phyloP scores from a whole-genome alignment of 768 basidiomycete species.

The Rhodotorula babjevae region DNA sequence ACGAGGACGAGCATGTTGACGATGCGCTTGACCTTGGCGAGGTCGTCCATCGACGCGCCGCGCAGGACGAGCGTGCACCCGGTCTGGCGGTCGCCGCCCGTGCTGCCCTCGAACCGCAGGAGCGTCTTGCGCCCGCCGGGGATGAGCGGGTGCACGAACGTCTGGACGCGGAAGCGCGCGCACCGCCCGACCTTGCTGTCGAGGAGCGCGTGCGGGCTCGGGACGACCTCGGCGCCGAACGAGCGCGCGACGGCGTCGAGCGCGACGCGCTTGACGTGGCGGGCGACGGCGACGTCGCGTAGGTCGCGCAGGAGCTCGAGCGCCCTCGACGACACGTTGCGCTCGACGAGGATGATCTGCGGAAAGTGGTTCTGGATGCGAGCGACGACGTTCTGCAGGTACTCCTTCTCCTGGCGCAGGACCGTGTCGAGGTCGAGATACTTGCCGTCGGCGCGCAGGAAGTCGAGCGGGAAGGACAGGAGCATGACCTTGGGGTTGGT shows the following conservation, averaged over 20 bases:
- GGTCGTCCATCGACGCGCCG: constrained; percentile 73
- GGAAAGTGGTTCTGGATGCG: constrained; percentile 88
- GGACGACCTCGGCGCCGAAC: constrained; percentile 90
- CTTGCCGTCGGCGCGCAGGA: constrained; percentile 62
- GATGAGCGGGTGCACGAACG: constrained; percentile 88
- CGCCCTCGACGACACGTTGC: constrained; percentile 83
- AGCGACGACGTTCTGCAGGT: constrained; percentile 76
- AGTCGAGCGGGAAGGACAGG: constrained; percentile 67
- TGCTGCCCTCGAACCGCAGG: constrained; percentile 86
- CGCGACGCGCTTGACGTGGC: constrained; percentile 80
- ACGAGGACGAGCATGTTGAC: constrained; percentile 87
- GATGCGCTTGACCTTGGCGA: constrained; percentile 83
- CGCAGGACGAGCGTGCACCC: constrained; percentile 90
- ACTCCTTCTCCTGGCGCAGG: constrained; percentile 85
- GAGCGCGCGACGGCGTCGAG: constrained; percentile 84
- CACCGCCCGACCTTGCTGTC: constrained; percentile 58
- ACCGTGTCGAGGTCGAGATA: constrained; percentile 89
- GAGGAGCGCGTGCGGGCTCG: constrained; percentile 44
- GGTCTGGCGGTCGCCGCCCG: constrained; percentile 80
- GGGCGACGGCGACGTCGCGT: constrained; percentile 81
- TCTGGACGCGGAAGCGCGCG: constrained; percentile 75
- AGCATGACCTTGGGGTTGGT: constrained; percentile 91
- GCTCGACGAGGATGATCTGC: constrained; percentile 85
- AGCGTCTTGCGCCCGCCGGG: constrained; percentile 92
- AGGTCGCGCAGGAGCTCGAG: constrained; percentile 71